These are phyloP conservation scores for Mycena maculata DNA, from an alignment of 768 basidiomycete species.

Conservation along the genomic window DNA sequence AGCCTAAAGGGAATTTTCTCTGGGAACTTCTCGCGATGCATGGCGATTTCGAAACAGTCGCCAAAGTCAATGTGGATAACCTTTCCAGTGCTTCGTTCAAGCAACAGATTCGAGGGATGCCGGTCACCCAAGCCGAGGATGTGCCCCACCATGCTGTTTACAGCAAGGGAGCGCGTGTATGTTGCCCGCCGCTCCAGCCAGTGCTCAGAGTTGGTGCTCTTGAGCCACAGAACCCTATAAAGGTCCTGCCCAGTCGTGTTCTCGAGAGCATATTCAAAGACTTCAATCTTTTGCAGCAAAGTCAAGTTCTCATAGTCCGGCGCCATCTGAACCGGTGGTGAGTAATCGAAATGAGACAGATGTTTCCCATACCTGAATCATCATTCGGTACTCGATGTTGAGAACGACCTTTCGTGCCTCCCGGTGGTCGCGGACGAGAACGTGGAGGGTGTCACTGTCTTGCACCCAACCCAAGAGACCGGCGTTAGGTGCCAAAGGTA, in stretches of 20 bases:
- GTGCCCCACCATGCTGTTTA: slow-evolving; percentile 99
- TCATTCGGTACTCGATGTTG: slow-evolving; percentile 98
- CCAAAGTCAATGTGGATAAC: slow-evolving; percentile 98
- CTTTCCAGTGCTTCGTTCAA: slow-evolving; percentile 92
- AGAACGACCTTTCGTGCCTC: slow-evolving; percentile 96
- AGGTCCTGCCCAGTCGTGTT: slow-evolving; percentile 99
- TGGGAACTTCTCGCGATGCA: slow-evolving; percentile 98
- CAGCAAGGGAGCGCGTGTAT: slow-evolving; percentile 94
- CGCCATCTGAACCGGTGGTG: slow-evolving; percentile 80
- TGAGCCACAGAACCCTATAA: slow-evolving; percentile 96
- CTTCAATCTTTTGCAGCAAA: slow-evolving; percentile 97
- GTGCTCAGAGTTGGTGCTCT: slow-evolving; percentile 94
- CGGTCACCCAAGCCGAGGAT: slow-evolving; percentile 98
- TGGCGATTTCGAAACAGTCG: slow-evolving; percentile 98
- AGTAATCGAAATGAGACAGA: slow-evolving; percentile 6
- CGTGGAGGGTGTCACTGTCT: slow-evolving; percentile 95
- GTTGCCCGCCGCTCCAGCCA: slow-evolving; percentile 97
- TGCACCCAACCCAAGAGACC: slow-evolving; percentile 96
- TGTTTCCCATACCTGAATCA: slow-evolving; percentile 81
- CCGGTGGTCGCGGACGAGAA: slow-evolving; percentile 94
- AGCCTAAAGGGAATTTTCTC: slow-evolving; percentile 98
- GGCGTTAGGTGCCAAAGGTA: slow-evolving; percentile 94
- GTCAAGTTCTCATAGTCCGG: slow-evolving; percentile 97
- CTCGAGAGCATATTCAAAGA: slow-evolving; percentile 98
- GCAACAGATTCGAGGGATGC: slow-evolving; percentile 94